Base-by-base conservation (phyloP, 2,329 filamentous ascomycete species). In the Aspergillus felis region DNA sequence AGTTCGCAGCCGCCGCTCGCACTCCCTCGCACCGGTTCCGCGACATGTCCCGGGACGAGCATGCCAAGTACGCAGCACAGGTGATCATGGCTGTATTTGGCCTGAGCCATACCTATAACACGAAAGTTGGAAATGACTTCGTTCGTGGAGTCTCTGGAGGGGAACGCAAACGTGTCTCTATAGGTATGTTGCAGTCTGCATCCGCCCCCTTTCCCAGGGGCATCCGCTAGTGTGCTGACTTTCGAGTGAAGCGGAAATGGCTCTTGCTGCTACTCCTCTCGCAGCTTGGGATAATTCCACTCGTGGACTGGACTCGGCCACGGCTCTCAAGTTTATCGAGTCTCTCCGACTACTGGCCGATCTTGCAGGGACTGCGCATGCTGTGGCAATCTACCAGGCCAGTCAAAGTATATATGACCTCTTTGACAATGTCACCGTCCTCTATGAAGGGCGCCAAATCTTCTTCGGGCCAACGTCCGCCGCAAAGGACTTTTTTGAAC, bases 371-470 rank as follows among this genome's bases (percentile, higher is more conserved):
- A 76, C 74, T 3, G 73, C 78, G 4, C 76, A 78, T 53, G 77
- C 76, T 10, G 78, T 84, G 5, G 79, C 82, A 0, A 79, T 82
- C 10, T 85, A 84, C 63, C 76, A 78, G 61, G 76, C 74, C 7
- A 72, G 69, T 52, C 72, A 78, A 57, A 68, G 76, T 82, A 69
- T 68, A 47, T 70, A 70, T 46, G 63, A 70, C 38, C 49, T 83
- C 10, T 91, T 91, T 61, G 87, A 91, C 71, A 90, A 90, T 68
- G 83, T 83, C 0, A 78, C 83, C 0, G 84, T 92, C 0, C 77
- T 91, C 0, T 90, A 91, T 66, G 86, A 90, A 63, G 89, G 89
- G 0, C 81, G 85, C 0, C 82, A 91, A 66, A 90, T 92, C 65
- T 92, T 84, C 76, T 91, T 86, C 61, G 90, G 89, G 0, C 81